Evolutionary conservation across 768 basidiomycete species (phyloP).

Genomic region (Cyclocybe aegerita): DNA sequence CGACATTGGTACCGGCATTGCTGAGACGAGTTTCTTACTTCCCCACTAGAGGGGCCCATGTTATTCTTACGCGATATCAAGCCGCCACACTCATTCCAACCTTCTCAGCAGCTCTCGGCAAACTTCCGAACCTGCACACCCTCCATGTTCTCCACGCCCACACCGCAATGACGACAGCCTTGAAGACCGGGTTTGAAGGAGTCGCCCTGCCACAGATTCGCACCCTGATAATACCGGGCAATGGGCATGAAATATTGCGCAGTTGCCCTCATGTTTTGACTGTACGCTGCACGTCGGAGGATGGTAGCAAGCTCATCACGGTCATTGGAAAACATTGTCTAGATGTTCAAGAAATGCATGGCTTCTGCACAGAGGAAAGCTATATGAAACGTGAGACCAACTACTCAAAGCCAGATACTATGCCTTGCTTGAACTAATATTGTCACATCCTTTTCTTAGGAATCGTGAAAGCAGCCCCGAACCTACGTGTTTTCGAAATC

Average conservation of each 20-base stretch:
- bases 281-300: slow-evolving; percentile 21
- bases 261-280: slow-evolving; percentile 23
- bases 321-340: slow-evolving; percentile 19
- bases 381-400: slow-evolving; percentile 17
- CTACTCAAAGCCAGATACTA: background rate
- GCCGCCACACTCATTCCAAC: slow-evolving; percentile 19
- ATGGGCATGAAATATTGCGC: slow-evolving; percentile 29
- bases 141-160: slow-evolving; percentile 31
- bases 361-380: slow-evolving; percentile 14
- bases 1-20: background rate
- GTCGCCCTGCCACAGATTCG: slow-evolving; percentile 22
- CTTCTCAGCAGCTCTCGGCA: slow-evolving; percentile 22
- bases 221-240: slow-evolving; percentile 24
- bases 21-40: too few species aligned
- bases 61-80: slow-evolving; percentile 28
- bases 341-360: slow-evolving; percentile 24
- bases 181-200: slow-evolving; percentile 21
- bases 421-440: background rate
- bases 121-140: slow-evolving; percentile 28
- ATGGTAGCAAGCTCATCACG: slow-evolving; percentile 24
- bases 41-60: slow-evolving; percentile 19
- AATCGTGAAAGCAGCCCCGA: slow-evolving; percentile 15
- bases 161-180: slow-evolving; percentile 26
- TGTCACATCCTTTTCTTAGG: background rate
- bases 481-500: slow-evolving; percentile 14